Evolutionary conservation across 2,329 filamentous ascomycete genomes (phyloP).

Genomic region (Graphilbum sp.): DNA sequence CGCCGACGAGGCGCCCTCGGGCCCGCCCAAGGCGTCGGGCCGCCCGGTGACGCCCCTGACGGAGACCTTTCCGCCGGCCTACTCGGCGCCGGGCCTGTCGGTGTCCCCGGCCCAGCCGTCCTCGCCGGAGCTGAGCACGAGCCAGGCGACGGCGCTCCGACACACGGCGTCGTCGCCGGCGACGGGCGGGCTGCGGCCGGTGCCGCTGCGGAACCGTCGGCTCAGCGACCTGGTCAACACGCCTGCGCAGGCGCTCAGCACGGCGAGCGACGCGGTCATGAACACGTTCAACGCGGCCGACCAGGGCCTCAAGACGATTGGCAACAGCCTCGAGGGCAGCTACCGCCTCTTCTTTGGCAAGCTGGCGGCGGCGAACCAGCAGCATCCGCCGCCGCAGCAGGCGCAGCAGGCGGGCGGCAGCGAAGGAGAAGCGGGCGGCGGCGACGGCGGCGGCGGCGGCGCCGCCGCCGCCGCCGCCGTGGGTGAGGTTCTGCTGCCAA

Average conservation of each 20-base stretch:
- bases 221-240: conserved; percentile 78
- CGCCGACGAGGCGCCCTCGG: conserved; percentile 58
- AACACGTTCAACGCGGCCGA: conserved; percentile 82
- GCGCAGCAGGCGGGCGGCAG: conserved; percentile 9
- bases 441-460: conserved; percentile 74
- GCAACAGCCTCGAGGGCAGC: conserved; percentile 76
- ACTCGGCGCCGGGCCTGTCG: conserved; percentile 18
- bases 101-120: conserved; percentile 16
- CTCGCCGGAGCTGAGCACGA: conserved; percentile 16
- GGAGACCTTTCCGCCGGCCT: conserved; percentile 22
- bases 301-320: conserved; percentile 81
- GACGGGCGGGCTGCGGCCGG: conserved; percentile 23
- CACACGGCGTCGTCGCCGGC: conserved; percentile 19
- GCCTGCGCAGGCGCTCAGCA: conserved; percentile 64
- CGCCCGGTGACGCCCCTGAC: conserved; percentile 26
- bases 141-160: conserved; percentile 11
- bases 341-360: conserved; percentile 88
- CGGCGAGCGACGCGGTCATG: conserved; percentile 69
- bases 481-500: conserved; percentile 54
- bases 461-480: conserved; percentile 85
- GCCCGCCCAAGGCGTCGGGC: conserved; percentile 40
- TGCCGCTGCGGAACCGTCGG: conserved; percentile 49
- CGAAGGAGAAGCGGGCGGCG: conserved; percentile 31
- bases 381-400: background rate
- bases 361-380: conserved; percentile 28